phyloP scores from a whole-genome alignment of 2,329 filamentous ascomycete genomes.

The Alternaria dauci region DNA sequence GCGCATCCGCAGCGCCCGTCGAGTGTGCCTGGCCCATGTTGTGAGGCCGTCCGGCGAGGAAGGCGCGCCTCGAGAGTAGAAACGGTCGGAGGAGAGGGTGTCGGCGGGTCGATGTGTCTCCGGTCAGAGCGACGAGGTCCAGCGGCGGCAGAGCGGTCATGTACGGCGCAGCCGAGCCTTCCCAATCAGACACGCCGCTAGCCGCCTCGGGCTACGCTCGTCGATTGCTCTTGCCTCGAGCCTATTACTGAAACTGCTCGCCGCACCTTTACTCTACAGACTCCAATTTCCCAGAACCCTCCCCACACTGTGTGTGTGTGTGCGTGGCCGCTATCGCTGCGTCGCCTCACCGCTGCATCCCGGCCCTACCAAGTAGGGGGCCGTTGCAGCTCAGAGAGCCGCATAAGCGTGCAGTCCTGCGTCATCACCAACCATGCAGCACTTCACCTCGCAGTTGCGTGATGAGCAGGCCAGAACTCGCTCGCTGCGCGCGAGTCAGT shows the following conservation, averaged over 20 bases:
- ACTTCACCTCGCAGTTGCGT: constrained; percentile 44
- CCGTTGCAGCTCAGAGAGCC: constrained; percentile 4
- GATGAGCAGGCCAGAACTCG: constrained; percentile 36
- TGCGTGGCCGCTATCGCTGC: neutral
- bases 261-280: constrained; percentile 8
- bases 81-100: constrained; percentile 6
- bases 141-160: constrained; percentile 20
- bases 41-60: constrained; percentile 37
- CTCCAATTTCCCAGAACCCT: neutral
- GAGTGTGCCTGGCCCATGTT: constrained; percentile 53
- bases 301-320: neutral
- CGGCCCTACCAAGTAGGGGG: constrained; percentile 10
- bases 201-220: constrained; percentile 1
- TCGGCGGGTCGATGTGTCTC: constrained; percentile 16
- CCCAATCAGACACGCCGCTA: constrained; percentile 12
- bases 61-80: constrained; percentile 28
- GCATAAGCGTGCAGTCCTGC: constrained; percentile 14
- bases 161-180: constrained; percentile 23
- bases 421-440: constrained; percentile 38
- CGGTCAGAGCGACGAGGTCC: constrained; percentile 19
- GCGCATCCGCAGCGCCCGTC: constrained; percentile 35
- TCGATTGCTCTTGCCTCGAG: constrained; percentile 9
- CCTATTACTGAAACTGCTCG: constrained; percentile 11
- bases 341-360: constrained; percentile 15
- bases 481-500: constrained; percentile 46